Base-by-base conservation (phyloP, 805 yeast genomes). In the Barnettozyma sucrosica region DNA sequence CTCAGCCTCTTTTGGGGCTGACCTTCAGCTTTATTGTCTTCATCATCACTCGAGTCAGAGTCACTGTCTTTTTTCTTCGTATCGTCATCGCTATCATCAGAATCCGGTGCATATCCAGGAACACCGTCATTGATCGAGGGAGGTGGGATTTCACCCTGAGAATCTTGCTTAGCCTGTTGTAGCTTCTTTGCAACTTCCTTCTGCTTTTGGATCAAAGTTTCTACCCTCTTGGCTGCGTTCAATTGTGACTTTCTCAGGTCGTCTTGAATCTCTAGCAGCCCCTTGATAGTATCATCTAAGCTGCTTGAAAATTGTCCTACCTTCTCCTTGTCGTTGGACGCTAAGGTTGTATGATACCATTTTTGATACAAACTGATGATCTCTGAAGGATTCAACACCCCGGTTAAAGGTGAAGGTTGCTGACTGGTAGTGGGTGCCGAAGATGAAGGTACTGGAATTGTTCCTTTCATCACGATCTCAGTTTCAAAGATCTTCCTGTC, bases 401-500 rank as follows among this genome's bases (percentile, higher is more conserved):
- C 19, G 8, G 41, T 5, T 9, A 21, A 23, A 11, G 40, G 13
- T 7, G 40, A 19, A 10, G 40, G 8, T 19, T 26, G 16, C 9
- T 36, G 40, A 20, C 3, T 21, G 25, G 33, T 5, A 3, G 32
- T 13, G 5, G 18, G 33, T 9, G 14, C 42, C 10, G 18, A 5
- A 37, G 32, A 25, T 16, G 32, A 25, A n/a, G 30, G 9, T 16
- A 14, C 18, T 42, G 45, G 13, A 52, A 20, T 24, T 50, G 52
- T 19, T 53, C 58, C 21, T 51, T 44, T 40, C 2, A 59, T 45
- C 7, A 45, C 50, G 14, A 61, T 41, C 2, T 51, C 51, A 0
- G 18, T 24, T 0, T 45, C 32, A 38, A 76, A 80, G 1, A 82
- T 72, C 14, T 58, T 58, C 44, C 88, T 62, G 38, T 80, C 79